Evolutionary conservation across 768 basidiomycete genomes (phyloP).

Genomic region (Tricholoma flavovirens): DNA sequence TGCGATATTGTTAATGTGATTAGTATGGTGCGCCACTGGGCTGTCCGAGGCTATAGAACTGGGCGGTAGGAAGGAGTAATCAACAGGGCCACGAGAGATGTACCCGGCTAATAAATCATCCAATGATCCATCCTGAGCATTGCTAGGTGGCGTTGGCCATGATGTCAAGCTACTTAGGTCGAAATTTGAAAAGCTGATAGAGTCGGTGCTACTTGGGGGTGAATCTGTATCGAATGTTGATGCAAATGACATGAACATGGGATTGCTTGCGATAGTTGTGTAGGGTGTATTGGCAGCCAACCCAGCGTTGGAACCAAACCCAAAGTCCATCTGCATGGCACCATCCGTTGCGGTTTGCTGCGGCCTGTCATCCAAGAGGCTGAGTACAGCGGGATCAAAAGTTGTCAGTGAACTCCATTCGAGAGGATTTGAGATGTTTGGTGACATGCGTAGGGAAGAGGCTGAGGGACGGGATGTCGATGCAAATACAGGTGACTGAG

Average conservation of each 20-base stretch:
- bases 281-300: conserved; percentile 46
- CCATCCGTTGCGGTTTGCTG: conserved; percentile 50
- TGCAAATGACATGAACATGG: conserved; percentile 80
- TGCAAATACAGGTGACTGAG: conserved; percentile 25
- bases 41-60: conserved; percentile 40
- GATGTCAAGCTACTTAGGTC: conserved; percentile 40
- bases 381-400: conserved; percentile 67
- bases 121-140: conserved; percentile 25
- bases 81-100: conserved; percentile 27
- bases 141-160: conserved; percentile 34
- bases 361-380: conserved; percentile 53
- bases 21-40: conserved; percentile 47
- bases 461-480: conserved; percentile 14
- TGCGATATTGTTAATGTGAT: conserved; percentile 17
- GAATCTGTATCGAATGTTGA: conserved; percentile 45
- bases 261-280: conserved; percentile 80
- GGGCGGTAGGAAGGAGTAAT: conserved; percentile 23
- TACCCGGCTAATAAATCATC: conserved; percentile 44
- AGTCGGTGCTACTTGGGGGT: conserved; percentile 17
- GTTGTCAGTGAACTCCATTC: conserved; percentile 66
- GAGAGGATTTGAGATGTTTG: conserved; percentile 38
- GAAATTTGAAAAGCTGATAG: conserved; percentile 37
- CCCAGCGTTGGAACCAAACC: conserved; percentile 48
- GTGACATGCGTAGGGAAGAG: conserved; percentile 26
- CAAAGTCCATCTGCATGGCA: conserved; percentile 57